Percentiles rank a stretch among this genome's conserved stretches.
Conservation (phyloP, 1,284 basidiomycete species). For the Sporisorium reilianum region DNA sequence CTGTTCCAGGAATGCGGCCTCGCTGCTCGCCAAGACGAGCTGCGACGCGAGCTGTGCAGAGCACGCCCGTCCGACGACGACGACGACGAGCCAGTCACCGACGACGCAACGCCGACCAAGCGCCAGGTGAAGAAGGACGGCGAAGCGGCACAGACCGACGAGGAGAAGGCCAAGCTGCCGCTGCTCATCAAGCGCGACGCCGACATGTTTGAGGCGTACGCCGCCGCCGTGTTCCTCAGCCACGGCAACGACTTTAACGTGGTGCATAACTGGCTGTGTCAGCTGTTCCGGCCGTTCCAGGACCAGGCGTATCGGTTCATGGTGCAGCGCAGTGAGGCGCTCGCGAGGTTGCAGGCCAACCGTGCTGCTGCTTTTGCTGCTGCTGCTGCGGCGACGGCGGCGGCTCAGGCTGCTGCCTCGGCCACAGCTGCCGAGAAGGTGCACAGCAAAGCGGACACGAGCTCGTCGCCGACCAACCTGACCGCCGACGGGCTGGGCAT, state of each 20-base stretch:
- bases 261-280: slow-evolving; percentile 45
- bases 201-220: slow-evolving; percentile 55
- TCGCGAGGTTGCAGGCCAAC: slow-evolving; percentile 25
- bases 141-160: slow-evolving; percentile 9
- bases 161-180: slow-evolving; percentile 27
- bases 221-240: slow-evolving; percentile 46
- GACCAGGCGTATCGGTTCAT: slow-evolving; percentile 55
- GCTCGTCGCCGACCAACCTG: slow-evolving; percentile 14
- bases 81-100: neutral
- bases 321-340: slow-evolving; percentile 40
- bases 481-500: slow-evolving; percentile 27
- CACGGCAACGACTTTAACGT: slow-evolving; percentile 39
- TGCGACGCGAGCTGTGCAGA: slow-evolving; percentile 25
- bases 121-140: neutral
- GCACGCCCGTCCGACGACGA: neutral
- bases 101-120: neutral
- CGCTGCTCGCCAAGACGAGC: slow-evolving; percentile 18
- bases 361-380: slow-evolving; percentile 25
- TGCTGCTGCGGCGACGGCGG: slow-evolving; percentile 6
- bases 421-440: neutral
- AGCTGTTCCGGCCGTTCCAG: slow-evolving; percentile 46
- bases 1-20: slow-evolving; percentile 47
- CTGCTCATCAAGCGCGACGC: slow-evolving; percentile 46
- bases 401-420: neutral
- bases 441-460: neutral